Base-by-base conservation (phyloP, 169 alveolate genomes). In the Plasmodium vivax region DNA sequence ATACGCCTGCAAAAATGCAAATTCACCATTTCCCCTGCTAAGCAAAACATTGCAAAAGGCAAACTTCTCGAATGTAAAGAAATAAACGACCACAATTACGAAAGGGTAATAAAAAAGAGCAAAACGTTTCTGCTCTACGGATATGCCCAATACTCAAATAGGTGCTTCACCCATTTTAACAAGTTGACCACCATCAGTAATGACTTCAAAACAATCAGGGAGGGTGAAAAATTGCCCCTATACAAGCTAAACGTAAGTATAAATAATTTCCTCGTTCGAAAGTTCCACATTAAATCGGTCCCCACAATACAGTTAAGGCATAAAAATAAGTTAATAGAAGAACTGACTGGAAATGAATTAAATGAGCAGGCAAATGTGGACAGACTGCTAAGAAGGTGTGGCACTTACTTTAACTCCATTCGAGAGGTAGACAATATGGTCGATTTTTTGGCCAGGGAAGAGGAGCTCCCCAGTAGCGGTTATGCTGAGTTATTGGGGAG, bases 281-380 rank as follows among this genome's bases (percentile, higher is more conserved):
- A 92, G 10, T 92, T 92, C 68, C 95, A 92, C 58, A 92, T 92
- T 62, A 92, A 92, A 27, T 72, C 92, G 9, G 43, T 92, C 71
- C 95, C 95, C 5, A 16, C 83, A 82, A 82, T 92, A n/a, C 95
- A 92, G 77, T 54, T 92, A 45, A 71, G 95, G 34, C 71, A 92
- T 79, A 83, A 92, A 51, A 77, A 56, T 47, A 92, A 92, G 62
- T n/a, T 92, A 19, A 43, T 92, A 30, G 84, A 83, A n/a, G 95
- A 92, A 58, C 16, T 92, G 82, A 27, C 56, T n/a, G 95, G 95
- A 82, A 71, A 92, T 51, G 92, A 82, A 51, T 71, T 92, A 72
- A 80, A 90, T 80, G 43, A 85, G 19, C 74, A 82, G 72, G n/a
- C 19, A 34, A 73, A 92, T 72, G 41, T 92, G 27, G 54, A 79